These are phyloP conservation scores for Magnaporthiopsis rhizophila DNA, from an alignment of 2,329 filamentous ascomycete genomes.

Conservation along the genomic window DNA sequence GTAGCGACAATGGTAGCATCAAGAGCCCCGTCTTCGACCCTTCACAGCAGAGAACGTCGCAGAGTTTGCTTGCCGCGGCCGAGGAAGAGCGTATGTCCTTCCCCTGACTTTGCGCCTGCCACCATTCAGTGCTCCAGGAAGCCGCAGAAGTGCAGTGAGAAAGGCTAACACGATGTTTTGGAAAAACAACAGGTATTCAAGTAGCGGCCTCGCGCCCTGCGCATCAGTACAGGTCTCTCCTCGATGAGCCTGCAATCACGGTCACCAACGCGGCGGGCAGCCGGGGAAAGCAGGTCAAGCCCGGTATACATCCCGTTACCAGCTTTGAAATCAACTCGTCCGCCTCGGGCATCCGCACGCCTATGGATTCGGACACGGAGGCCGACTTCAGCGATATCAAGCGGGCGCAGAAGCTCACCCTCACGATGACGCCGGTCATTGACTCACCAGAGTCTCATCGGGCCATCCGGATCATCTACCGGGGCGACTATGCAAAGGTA, in stretches of 20 bases:
- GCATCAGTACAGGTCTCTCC: conserved; percentile 54
- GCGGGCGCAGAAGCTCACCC: conserved; percentile 74
- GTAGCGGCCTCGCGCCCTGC: conserved; percentile 40
- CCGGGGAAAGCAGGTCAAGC: conserved; percentile 45
- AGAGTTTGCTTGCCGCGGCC: conserved; percentile 63
- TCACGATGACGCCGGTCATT: conserved; percentile 73
- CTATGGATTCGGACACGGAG: conserved; percentile 77
- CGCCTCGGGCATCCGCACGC: conserved; percentile 44
- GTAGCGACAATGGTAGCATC: conserved; percentile 24
- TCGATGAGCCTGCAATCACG: conserved; percentile 59
- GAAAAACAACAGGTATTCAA: conserved; percentile 34
- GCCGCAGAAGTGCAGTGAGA: not conserved
- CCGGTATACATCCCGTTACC: conserved; percentile 69
- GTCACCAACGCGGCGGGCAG: conserved; percentile 57
- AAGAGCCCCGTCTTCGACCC: conserved; percentile 25
- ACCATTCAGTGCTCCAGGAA: not conserved
- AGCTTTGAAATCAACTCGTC: conserved; percentile 65
- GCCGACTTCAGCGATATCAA: conserved; percentile 78
- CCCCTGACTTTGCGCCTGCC: not conserved
- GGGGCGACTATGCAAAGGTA: conserved; percentile 74
- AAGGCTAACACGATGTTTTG: not conserved
- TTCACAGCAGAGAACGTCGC: conserved; percentile 23
- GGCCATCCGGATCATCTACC: conserved; percentile 80
- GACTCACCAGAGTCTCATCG: conserved; percentile 70
- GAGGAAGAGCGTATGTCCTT: conserved; percentile 66